These are phyloP conservation scores for Pichia sp. DNA, from an alignment of 1,139 yeast genomes.

Conservation along the genomic window DNA sequence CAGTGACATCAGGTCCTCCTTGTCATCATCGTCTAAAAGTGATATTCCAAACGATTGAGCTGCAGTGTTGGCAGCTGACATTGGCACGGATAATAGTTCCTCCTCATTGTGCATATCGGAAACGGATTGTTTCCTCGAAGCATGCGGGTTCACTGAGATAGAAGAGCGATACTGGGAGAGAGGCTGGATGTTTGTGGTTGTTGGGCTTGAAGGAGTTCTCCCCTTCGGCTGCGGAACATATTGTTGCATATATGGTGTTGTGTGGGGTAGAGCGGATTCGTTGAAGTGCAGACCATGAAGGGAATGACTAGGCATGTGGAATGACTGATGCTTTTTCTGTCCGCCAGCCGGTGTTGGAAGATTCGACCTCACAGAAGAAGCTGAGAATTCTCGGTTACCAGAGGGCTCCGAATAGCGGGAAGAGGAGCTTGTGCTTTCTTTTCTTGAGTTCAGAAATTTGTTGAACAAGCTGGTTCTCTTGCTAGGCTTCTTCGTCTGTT, in stretches of 20 bases:
- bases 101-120: conserved; percentile 2
- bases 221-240: conserved; percentile 6
- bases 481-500: conserved; percentile 19
- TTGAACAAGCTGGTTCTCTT: conserved; percentile 26
- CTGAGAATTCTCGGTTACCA: conserved; percentile 11
- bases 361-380: conserved; percentile 18
- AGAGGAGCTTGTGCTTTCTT: conserved; percentile 25
- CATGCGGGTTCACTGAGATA: not conserved
- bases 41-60: conserved; percentile 27
- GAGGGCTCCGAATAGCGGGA: not conserved
- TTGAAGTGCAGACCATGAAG: not conserved
- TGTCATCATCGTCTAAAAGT: conserved; percentile 22
- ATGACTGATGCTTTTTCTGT: conserved; percentile 1
- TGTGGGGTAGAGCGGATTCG: not conserved
- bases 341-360: not conserved
- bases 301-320: not conserved
- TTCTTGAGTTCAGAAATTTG: conserved; percentile 27
- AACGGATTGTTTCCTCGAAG: not conserved
- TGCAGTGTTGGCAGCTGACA: conserved; percentile 17
- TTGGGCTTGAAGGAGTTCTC: conserved; percentile 9
- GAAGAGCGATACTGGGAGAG: conserved; percentile 11
- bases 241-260: not conserved
- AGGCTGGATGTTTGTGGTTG: conserved; percentile 3
- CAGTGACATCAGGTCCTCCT: conserved; percentile 21
- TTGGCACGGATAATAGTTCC: conserved; percentile 15